Evolutionary conservation across 2,329 filamentous ascomycete genomes (phyloP), one percentile per base, ranked within the genome.

Genomic region (Coniochaeta sp.): DNA sequence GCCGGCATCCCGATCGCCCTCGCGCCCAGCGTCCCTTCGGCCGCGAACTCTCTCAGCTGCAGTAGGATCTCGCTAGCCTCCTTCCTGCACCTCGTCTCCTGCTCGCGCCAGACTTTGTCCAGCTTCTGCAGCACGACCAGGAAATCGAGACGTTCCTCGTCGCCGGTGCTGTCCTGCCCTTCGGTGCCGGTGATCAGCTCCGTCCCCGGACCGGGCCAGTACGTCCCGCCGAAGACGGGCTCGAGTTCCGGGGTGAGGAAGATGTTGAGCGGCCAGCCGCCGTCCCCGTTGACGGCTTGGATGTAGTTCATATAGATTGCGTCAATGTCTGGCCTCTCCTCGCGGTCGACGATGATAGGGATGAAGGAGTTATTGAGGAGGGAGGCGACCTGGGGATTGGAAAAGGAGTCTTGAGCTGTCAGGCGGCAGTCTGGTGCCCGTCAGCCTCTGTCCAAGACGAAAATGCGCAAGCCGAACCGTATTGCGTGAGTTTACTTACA

Each of bases 261-360:
- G n/a, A 96, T 88, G 70, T 97, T 98, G 62, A 98, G 77, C 1
- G 95, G 95, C 93, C 95, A 98, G 42, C 95, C 95, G 10, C 92
- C 93, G 1, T 85, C 88, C 22, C 90, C 92, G 61, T 89, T 96
- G 12, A 95, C 93, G 1, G 93, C 93, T 72, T 97, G 92, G 44
- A 96, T 89, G 73, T 96, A 99, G 77, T 96, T 96, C 91, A 97
- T 97, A 73, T 98, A 98, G 65, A 98, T 93, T 63, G 90, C 87
- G 70, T 99, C 95, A 64, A 98, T 86, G 70, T 98, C 93, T 9
- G 93, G 93, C 28, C 93, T 87, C 74, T 96, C 91, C 74, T 99
- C 95, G 62, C 93, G 86, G 74, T 99, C 95, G 69, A 98, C 85
- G 67, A 97, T 89, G 72, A 98, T 87, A 4, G 95, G 93, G 52